Base-by-base conservation (phyloP, 2,329 filamentous ascomycete genomes). In the Pseudogymnoascus destructans region DNA sequence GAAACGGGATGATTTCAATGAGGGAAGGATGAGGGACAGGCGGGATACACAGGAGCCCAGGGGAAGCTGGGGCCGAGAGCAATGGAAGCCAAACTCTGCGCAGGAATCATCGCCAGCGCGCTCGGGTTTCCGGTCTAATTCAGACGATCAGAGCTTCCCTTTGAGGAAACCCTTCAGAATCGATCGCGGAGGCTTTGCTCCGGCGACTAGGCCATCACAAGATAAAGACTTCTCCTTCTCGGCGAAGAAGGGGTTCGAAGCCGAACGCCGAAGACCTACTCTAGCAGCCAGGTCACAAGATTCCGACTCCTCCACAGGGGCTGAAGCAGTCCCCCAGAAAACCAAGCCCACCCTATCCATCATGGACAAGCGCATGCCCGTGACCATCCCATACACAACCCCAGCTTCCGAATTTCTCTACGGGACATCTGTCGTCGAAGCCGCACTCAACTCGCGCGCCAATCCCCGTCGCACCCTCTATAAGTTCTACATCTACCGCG, bases 381-480 rank as follows among this genome's bases (percentile, higher is more conserved):
- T 70, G 15, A 64, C 67, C 5, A 76, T 87, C 15, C 81, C 82
- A 1, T 85, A 92, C 68, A 89, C 88, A 0, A 95, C 89, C 0
- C 86, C 92, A 0, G 88, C 89, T 4, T 95, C 91, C 0, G 86
- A 95, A 61, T 97, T 96, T 65, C 75, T 98, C 1, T 97, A 95
- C 68, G 93, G 93, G 5, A 81, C 80, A 46, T 87, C 86, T 1
- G 83, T 88, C 1, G 89, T 97, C 19, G 78, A 86, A 62, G 87
- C 91, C 17, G 91, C 90, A 0, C 74, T 98, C 17, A 82, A 78
- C 63, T 79, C 81, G 46, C 59, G 52, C 40, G 60, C 60, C 32
- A 69, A 73, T 52, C 75, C 75, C 9, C 78, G 82, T 32, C 83
- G 93, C 59, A 83, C 87, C 66, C 72, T 95, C 2, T 95, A 96